Conservation (phyloP, 2,329 filamentous ascomycete species). For the Paracoccidioides brasiliensis region DNA sequence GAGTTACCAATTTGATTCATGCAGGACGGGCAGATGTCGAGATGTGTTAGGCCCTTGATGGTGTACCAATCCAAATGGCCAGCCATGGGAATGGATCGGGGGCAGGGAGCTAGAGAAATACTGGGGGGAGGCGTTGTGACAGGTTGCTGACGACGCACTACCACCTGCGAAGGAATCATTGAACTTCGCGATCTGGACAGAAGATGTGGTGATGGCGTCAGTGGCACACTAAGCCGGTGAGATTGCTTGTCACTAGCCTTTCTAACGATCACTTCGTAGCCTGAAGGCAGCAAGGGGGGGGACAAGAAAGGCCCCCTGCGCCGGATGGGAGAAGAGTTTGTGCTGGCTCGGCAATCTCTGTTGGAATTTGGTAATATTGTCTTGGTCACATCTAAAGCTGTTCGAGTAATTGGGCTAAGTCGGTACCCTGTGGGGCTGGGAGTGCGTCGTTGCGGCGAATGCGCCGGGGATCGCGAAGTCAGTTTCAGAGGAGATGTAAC, state of each 20-base stretch:
- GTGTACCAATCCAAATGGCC: slow-evolving; percentile 71
- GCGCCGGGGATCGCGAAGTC: neutral
- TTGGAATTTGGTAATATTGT: neutral
- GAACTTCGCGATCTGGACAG: slow-evolving; percentile 7
- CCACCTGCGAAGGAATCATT: slow-evolving; percentile 1
- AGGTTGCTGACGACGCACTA: slow-evolving; percentile 11
- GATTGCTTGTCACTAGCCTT: slow-evolving; percentile 1
- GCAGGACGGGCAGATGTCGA: slow-evolving; percentile 75
- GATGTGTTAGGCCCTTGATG: slow-evolving; percentile 53
- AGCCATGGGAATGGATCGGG: slow-evolving; percentile 47
- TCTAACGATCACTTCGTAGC: neutral
- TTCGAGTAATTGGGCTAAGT: neutral
- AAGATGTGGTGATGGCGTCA: neutral
- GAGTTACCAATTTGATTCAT: slow-evolving; percentile 59
- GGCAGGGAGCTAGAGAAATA: slow-evolving; percentile 51
- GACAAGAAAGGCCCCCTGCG: slow-evolving; percentile 1
- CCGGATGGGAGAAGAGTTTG: slow-evolving; percentile 1
- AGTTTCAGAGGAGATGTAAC: neutral
- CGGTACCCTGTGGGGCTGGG: neutral
- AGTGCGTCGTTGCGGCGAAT: neutral
- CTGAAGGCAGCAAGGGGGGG: neutral
- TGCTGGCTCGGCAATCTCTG: neutral
- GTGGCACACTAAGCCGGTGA: neutral
- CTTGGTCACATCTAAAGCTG: neutral
- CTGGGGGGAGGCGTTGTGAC: slow-evolving; percentile 2